Conservation (phyloP, 1,284 basidiomycete species). For the Rhodotorula sp. region DNA sequence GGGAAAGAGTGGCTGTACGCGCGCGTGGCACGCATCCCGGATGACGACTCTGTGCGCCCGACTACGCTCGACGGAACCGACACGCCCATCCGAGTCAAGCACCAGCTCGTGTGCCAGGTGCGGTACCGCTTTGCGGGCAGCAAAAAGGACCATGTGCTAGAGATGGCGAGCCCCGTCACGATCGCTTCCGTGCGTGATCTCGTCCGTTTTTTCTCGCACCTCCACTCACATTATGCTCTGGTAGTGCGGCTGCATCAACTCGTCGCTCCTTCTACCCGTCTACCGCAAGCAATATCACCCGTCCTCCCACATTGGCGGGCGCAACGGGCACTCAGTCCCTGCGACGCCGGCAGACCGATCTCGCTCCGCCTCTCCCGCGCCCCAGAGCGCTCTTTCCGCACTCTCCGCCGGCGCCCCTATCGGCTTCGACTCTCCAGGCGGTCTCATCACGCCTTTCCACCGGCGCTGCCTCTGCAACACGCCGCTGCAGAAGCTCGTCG, state of each 20-base stretch:
- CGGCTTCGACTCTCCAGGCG: constrained; percentile 8
- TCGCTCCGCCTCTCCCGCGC: constrained; percentile 6
- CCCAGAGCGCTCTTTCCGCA: background rate
- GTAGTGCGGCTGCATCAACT: constrained; percentile 34
- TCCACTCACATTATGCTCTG: background rate
- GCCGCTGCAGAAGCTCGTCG: constrained; percentile 17
- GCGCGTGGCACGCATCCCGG: constrained; percentile 26
- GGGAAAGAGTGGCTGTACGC: constrained; percentile 29
- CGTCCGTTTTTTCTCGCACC: background rate
- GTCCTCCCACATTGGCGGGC: background rate
- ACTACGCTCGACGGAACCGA: constrained; percentile 32
- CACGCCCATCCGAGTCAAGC: constrained; percentile 32
- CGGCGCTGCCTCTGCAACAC: constrained; percentile 30
- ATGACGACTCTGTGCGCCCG: constrained; percentile 35
- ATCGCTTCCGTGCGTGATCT: constrained; percentile 28
- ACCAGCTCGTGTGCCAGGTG: constrained; percentile 27
- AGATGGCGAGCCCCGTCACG: constrained; percentile 22
- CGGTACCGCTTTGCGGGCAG: constrained; percentile 22
- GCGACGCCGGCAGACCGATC: background rate
- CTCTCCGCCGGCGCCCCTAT: constrained; percentile 1
- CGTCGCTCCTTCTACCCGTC: constrained; percentile 28
- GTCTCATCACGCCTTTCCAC: constrained; percentile 17
- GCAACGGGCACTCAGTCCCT: background rate
- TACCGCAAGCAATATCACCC: constrained; percentile 25
- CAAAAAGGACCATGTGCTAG: constrained; percentile 26